Evolutionary conservation across 192 early-diverging fungal genomes (phyloP).

Genomic region (Backusella morwellensis): DNA sequence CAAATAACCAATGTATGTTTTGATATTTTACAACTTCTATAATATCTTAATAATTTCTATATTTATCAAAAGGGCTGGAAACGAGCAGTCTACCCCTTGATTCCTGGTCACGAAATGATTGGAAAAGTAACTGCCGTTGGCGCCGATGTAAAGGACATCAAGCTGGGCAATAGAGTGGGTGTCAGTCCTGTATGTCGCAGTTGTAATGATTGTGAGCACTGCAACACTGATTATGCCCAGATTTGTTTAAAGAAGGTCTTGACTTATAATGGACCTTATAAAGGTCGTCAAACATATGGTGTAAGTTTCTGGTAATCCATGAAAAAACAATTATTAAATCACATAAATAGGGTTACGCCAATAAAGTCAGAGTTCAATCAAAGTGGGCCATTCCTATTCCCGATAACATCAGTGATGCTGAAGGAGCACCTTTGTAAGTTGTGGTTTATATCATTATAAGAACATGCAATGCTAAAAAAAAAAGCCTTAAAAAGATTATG

Average conservation of each 20-base stretch:
- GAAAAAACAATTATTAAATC: neutral
- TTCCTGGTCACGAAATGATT: constrained; percentile 58
- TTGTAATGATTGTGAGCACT: constrained; percentile 36
- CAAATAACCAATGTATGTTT: constrained; percentile 61
- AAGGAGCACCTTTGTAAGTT: constrained; percentile 64
- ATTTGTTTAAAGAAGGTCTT: constrained; percentile 39
- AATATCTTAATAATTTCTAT: constrained; percentile 27
- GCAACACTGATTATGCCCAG: constrained; percentile 32
- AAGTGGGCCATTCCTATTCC: constrained; percentile 65
- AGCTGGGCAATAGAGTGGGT: constrained; percentile 50
- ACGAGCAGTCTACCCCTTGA: constrained; percentile 33
- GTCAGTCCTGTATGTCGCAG: constrained; percentile 29
- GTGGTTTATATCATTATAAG: neutral
- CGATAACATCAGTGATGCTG: constrained; percentile 42
- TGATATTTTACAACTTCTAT: neutral
- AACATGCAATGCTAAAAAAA: neutral
- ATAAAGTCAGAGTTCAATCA: constrained; percentile 55
- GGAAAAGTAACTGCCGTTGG: constrained; percentile 46
- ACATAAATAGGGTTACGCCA: constrained; percentile 49
- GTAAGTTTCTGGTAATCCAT: neutral
- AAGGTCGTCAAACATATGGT: constrained; percentile 51
- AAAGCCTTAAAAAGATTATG: constrained; percentile 49
- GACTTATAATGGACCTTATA: constrained; percentile 58
- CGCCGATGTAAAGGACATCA: constrained; percentile 16
- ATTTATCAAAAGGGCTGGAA: constrained; percentile 27